These are phyloP conservation scores for Paramyrothecium sp. DNA, from an alignment of 2,329 filamentous ascomycete species.

Conservation along the genomic window DNA sequence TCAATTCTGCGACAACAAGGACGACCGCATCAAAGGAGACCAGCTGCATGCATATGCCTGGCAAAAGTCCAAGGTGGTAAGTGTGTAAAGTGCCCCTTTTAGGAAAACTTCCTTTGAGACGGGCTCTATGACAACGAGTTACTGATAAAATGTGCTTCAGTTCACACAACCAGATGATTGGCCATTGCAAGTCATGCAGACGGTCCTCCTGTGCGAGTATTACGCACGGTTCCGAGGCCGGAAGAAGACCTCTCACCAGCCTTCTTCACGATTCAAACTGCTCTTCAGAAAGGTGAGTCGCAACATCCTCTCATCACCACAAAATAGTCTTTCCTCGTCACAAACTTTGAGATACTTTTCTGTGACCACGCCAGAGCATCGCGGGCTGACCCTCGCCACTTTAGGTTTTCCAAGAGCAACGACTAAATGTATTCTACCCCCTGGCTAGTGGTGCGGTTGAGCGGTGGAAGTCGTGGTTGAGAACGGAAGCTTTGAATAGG, in stretches of 20 bases:
- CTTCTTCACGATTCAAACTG: constrained; percentile 48
- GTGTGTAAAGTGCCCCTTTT: too few species aligned
- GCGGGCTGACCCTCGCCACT: too few species aligned
- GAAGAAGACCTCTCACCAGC: constrained; percentile 41
- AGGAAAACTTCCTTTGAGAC: too few species aligned
- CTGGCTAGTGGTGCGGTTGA: constrained; percentile 23
- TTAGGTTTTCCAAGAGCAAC: constrained; percentile 39
- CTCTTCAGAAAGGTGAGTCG: constrained; percentile 54
- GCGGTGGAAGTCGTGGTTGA: constrained; percentile 52
- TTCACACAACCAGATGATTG: constrained; percentile 37
- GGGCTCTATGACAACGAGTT: neutral
- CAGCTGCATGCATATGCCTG: constrained; percentile 51
- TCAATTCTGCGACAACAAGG: constrained; percentile 45
- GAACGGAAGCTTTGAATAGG: constrained; percentile 50
- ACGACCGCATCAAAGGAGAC: constrained; percentile 48
- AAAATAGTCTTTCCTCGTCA: too few species aligned
- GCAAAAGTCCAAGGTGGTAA: constrained; percentile 49
- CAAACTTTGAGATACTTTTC: too few species aligned
- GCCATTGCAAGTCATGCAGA: constrained; percentile 50
- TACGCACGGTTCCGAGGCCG: constrained; percentile 54
- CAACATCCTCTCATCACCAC: too few species aligned
- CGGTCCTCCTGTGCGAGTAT: constrained; percentile 53
- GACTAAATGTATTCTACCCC: too few species aligned
- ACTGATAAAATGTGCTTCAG: constrained; percentile 27
- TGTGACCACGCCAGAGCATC: too few species aligned